Evolutionary conservation across 805 yeast genomes (phyloP).

Genomic region (Nadsonia fulvescens): DNA sequence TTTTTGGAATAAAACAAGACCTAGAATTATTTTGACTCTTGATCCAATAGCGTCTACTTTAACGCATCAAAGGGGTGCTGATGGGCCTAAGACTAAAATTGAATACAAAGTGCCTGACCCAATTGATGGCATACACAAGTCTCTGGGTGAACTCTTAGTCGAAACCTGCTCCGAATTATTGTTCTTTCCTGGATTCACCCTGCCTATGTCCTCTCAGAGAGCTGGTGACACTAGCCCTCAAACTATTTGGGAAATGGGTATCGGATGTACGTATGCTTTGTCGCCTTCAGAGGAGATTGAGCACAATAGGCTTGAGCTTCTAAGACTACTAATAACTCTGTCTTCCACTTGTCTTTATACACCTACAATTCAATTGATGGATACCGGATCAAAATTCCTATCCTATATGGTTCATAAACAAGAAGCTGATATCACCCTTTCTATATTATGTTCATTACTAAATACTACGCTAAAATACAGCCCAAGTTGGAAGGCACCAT

Average conservation of each 20-base stretch:
- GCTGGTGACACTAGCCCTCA: conserved; percentile 19
- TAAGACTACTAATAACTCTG: conserved; percentile 42
- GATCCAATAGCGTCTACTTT: too few species aligned
- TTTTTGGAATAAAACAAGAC: conserved; percentile 26
- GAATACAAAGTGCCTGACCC: conserved; percentile 6
- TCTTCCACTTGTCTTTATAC: conserved; percentile 44
- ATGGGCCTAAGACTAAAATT: too few species aligned
- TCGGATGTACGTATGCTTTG: conserved; percentile 28
- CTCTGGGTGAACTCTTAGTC: conserved; percentile 23
- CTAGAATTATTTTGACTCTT: conserved; percentile 3
- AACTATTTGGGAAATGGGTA: conserved; percentile 66
- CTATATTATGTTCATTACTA: conserved; percentile 46
- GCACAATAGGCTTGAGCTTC: conserved; percentile 46
- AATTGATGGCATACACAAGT: too few species aligned
- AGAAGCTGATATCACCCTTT: conserved; percentile 29
- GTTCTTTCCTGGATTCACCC: conserved; percentile 40
- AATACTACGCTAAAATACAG: conserved; percentile 31
- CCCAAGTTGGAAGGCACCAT: conserved; percentile 19
- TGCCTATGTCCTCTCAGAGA: conserved; percentile 15
- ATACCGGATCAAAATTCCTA: conserved; percentile 42
- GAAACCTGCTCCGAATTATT: conserved; percentile 27
- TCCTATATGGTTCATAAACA: conserved; percentile 34
- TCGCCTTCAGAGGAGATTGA: conserved; percentile 28
- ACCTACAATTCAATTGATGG: conserved; percentile 23
- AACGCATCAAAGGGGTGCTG: too few species aligned